Evolutionary conservation across 2,329 filamentous ascomycete species (phyloP), one percentile per base, ranked within the genome.

Genomic region (Bipolaris cookei): DNA sequence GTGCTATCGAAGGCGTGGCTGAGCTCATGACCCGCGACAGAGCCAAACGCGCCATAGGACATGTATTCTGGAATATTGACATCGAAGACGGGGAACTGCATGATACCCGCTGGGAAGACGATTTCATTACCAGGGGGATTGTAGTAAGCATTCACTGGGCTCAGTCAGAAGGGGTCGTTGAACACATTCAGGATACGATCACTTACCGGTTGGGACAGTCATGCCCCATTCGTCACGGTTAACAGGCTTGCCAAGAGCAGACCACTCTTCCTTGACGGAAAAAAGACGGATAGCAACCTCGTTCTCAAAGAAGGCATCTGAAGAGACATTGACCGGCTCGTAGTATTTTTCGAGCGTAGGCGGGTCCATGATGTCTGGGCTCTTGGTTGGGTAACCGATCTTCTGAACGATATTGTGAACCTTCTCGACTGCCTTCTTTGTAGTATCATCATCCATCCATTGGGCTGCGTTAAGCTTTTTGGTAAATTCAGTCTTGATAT

Each of bases 1-100:
- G 81, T 84, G 32, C 83, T 87, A 70, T 91, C 88, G 65, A 91
- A 90, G 11, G 86, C 88, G 43, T 91, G 88, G 3, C 85, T 87
- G 6, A 91, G 80, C 70, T 90, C 88, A 66, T 91, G 88, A 2
- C 88, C 88, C 7, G 84, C 85, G 2, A 90, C 83, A 1, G 85
- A 82, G 0, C 88, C 88, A 68, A 90, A 88, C 0, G 84, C 85
- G n/a, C 88, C 88, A 69, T 90, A 91, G 8, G 83, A 83, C 35
- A 90, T 76, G 64, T 90, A 91, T 21, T 83, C 77, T 0, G 88
- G 88, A 0, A 88, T 80, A 4, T 82, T 77, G 10, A 84, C 81
- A 56, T 88, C 84, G 66, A 90, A 90, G 1, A 87, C 78, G 0
- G 88, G 88, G 3, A 84, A 83, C 69, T 90, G 88, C 83, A 89